Evolutionary conservation across 768 basidiomycete genomes (phyloP).

Genomic region (Termitomyces sp.): DNA sequence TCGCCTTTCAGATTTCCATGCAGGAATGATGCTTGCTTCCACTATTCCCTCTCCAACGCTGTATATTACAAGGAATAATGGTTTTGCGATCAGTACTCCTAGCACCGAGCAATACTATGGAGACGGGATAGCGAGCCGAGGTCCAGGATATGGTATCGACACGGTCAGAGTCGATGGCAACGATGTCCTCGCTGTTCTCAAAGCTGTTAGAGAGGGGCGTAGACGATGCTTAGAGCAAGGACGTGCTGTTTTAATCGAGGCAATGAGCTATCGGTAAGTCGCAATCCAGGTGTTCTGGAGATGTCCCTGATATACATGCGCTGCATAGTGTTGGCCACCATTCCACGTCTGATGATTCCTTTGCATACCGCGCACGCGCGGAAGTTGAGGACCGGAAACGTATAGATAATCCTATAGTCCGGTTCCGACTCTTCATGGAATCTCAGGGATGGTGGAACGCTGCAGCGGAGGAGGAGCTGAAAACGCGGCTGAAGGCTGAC

Average conservation of each 20-base stretch:
- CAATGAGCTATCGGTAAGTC: conserved; percentile 82
- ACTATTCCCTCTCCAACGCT: conserved; percentile 71
- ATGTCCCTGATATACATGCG: neutral
- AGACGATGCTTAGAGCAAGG: conserved; percentile 69
- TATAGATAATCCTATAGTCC: conserved; percentile 82
- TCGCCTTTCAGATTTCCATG: conserved; percentile 73
- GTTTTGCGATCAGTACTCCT: conserved; percentile 94
- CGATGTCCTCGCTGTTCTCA: conserved; percentile 80
- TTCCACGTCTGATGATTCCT: conserved; percentile 93
- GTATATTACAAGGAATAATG: conserved; percentile 78
- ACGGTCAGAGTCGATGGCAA: conserved; percentile 94
- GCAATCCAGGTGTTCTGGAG: neutral
- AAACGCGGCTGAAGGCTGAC: conserved; percentile 60
- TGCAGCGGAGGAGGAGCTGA: conserved; percentile 67
- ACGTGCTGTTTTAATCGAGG: conserved; percentile 80
- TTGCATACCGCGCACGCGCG: conserved; percentile 83
- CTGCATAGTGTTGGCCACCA: conserved; percentile 78
- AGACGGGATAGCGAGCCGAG: conserved; percentile 89
- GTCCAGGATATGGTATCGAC: conserved; percentile 89
- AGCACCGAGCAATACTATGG: conserved; percentile 86
- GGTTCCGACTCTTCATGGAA: conserved; percentile 85
- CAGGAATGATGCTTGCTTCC: conserved; percentile 77
- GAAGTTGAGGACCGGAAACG: conserved; percentile 92
- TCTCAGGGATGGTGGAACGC: conserved; percentile 81
- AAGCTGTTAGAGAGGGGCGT: conserved; percentile 68